Evolutionary conservation across 108 stramenopile species (phyloP).

Genomic region (Thalassiosira profunda): DNA sequence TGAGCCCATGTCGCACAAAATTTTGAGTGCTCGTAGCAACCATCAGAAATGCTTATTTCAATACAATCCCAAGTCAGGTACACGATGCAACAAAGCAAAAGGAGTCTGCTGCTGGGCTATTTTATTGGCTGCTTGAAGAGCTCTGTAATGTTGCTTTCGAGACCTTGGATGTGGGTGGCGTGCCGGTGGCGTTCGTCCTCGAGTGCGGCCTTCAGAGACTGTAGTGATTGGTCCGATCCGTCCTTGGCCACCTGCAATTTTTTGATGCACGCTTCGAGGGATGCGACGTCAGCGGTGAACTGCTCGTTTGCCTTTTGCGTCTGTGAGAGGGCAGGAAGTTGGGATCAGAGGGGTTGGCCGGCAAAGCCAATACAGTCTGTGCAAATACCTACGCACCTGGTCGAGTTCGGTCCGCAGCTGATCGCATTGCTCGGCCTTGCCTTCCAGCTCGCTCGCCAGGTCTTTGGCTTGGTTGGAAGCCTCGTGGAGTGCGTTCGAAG

Average conservation of each 20-base stretch:
- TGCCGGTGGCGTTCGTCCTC: slow-evolving; percentile 3
- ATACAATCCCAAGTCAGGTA: too few relatives aligned
- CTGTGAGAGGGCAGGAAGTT: not conserved
- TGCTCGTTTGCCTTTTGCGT: not conserved
- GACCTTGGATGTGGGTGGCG: too few relatives aligned
- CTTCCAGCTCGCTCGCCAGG: not conserved
- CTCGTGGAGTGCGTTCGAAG: not conserved
- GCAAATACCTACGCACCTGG: slow-evolving; percentile 9
- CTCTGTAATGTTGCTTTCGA: too few relatives aligned
- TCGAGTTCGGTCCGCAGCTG: slow-evolving; percentile 8
- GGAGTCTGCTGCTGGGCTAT: not conserved
- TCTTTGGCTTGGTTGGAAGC: not conserved
- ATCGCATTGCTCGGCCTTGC: slow-evolving; percentile 2
- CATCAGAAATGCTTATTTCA: too few relatives aligned
- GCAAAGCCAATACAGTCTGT: not conserved
- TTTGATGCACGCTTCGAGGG: slow-evolving; percentile 1
- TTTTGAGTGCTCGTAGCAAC: too few relatives aligned
- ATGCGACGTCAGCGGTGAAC: not conserved
- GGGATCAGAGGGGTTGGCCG: not conserved
- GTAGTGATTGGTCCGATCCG: not conserved
- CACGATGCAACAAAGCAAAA: not conserved
- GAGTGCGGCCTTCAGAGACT: not conserved
- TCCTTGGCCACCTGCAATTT: slow-evolving; percentile 9
- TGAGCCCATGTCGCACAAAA: too few relatives aligned
- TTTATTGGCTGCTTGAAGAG: not conserved